These are phyloP conservation scores for Cystobasidium ongulense DNA, from an alignment of 768 basidiomycete species.

Conservation along the genomic window DNA sequence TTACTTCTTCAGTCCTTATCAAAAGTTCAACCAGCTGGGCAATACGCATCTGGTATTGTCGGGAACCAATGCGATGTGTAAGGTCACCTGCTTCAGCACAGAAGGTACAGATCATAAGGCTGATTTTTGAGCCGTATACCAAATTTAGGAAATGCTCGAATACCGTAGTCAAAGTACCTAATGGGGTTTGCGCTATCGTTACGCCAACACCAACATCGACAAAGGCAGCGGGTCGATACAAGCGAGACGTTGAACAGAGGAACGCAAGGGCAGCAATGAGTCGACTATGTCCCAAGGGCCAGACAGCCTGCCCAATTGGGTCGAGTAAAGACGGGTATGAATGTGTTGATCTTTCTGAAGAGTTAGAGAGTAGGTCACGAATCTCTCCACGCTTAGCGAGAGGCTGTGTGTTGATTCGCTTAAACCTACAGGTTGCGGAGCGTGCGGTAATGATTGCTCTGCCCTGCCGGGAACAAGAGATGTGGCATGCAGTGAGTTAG, in stretches of 20 bases:
- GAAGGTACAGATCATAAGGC: no score
- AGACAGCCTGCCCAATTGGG: background rate
- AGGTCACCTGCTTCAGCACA: background rate
- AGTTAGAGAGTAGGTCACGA: background rate
- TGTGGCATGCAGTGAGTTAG: background rate
- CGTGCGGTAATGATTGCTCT: constrained; percentile 1
- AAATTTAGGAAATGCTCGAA: background rate
- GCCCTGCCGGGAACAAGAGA: background rate
- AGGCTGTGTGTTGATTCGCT: no score
- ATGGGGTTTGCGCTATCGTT: background rate
- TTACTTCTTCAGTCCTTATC: background rate
- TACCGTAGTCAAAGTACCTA: background rate
- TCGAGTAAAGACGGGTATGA: background rate
- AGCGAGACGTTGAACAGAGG: background rate
- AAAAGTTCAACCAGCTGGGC: background rate
- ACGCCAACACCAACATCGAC: constrained; percentile 7
- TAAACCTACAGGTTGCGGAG: background rate
- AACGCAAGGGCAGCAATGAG: background rate
- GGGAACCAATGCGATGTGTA: background rate
- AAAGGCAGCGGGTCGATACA: background rate
- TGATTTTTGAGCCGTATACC: background rate
- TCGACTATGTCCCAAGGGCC: background rate
- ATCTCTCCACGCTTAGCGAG: background rate
- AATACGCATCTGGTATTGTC: background rate
- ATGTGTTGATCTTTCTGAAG: background rate